Evolutionary conservation across 805 yeast species (phyloP).

Genomic region (Cyberlindnera petersonii): DNA sequence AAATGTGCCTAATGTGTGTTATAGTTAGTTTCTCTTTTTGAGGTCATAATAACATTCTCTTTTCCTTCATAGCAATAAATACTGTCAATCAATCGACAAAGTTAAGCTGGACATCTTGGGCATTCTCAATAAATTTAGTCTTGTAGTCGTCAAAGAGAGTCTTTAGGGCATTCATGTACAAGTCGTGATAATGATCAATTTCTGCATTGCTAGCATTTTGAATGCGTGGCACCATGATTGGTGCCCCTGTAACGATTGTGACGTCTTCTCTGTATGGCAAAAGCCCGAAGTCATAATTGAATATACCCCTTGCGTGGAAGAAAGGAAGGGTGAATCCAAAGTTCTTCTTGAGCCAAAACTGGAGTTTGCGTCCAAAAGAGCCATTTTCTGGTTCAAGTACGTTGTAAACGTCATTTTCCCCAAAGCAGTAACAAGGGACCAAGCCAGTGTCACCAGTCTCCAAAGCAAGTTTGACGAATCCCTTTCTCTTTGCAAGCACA

Average conservation of each 20-base stretch:
- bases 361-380: conserved; percentile 52
- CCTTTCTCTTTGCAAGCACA: conserved; percentile 74
- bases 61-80: background rate
- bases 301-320: conserved; percentile 87
- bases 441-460: conserved; percentile 70
- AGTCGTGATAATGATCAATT: conserved; percentile 65
- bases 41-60: too few relatives aligned
- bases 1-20: too few relatives aligned
- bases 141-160: conserved; percentile 66
- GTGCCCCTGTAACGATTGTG: conserved; percentile 68
- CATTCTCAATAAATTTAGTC: conserved; percentile 36
- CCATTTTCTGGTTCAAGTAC: conserved; percentile 41
- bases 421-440: conserved; percentile 89
- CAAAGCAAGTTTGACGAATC: conserved; percentile 84
- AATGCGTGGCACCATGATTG: conserved; percentile 53
- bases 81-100: conserved; percentile 24
- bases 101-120: conserved; percentile 13
- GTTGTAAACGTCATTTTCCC: conserved; percentile 70
- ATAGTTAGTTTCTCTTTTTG: too few relatives aligned
- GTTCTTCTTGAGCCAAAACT: conserved; percentile 63
- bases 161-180: conserved; percentile 62
- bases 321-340: conserved; percentile 87
- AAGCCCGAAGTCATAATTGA: conserved; percentile 88
- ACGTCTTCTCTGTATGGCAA: conserved; percentile 82
- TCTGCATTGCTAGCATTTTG: conserved; percentile 43